Conservation (phyloP, 2,329 filamentous ascomycete genomes). For the Lachnellula arida region DNA sequence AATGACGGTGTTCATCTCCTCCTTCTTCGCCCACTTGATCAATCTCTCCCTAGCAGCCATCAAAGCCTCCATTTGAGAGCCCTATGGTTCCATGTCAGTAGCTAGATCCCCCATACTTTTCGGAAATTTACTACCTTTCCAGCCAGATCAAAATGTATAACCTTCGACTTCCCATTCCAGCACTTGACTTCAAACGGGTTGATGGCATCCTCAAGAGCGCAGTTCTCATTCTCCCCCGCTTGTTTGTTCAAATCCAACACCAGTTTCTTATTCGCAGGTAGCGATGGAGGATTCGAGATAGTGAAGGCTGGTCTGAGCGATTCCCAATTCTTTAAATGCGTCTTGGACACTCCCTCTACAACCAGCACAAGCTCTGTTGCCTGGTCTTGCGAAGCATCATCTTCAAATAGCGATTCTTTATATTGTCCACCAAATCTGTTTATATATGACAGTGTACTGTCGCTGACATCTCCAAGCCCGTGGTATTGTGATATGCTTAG, state of each 20-base stretch:
- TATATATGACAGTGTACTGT: constrained; percentile 48
- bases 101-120: not conserved
- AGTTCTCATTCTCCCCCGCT: constrained; percentile 19
- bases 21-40: constrained; percentile 21
- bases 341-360: constrained; percentile 50
- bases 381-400: constrained; percentile 17
- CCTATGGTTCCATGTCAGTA: constrained; percentile 11
- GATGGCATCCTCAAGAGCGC: constrained; percentile 26
- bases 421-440: constrained; percentile 53
- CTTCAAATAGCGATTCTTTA: constrained; percentile 46
- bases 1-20: constrained; percentile 27
- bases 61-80: constrained; percentile 15
- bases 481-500: constrained; percentile 42
- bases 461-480: constrained; percentile 38
- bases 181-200: constrained; percentile 29
- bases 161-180: constrained; percentile 32
- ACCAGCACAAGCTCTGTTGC: constrained; percentile 52
- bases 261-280: constrained; percentile 27
- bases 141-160: constrained; percentile 25
- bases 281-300: constrained; percentile 41
- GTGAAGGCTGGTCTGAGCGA: constrained; percentile 44
- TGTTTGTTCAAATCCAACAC: constrained; percentile 29
- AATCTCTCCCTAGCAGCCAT: constrained; percentile 23
- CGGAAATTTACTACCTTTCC: constrained; percentile 19
- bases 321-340: constrained; percentile 39